Evolutionary conservation across 257 asterid species (phyloP), one percentile per base, ranked within the genome.

Genomic region (Fraxinus excelsior): DNA sequence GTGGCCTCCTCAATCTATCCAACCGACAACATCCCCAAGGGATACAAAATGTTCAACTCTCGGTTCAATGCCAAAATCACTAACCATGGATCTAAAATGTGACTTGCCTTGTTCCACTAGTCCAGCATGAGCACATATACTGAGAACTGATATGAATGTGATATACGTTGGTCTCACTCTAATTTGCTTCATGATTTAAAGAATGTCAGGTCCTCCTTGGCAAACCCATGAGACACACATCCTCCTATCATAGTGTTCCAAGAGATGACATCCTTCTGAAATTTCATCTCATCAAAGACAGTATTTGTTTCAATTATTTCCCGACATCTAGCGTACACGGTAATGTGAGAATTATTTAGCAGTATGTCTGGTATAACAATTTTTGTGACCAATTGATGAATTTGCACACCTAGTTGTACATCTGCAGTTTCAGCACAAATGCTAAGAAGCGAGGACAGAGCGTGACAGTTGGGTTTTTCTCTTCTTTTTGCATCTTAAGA

Each of bases 181-280:
- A 44, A 70, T 74, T 76, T 73, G 4, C 87, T 91, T 90, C 98
- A 94, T 13, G 81, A 77, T 80, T 89, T 94, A 70, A 94, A 92
- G 42, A 91, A 94, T 34, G 84, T 80, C 9, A 94, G 81, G 67
- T 97, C 98, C 77, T 91, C 86, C 42, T 70, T 34, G 13, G 96
- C 92, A 73, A 83, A 73, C 10, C 96, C 97, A 78, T 90, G 97
- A 34, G 91, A 83, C 56, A 97, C 98, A 71, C 87, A 91, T 65
- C 94, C 98, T 14, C 97, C 97, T 0, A 94, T 88, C 96, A 93
- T 91, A 1, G 98, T 96, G 51, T 94, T 94, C 97, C 97, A 94
- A 23, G 97, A 92, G 86, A 94, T 88, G 7, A 91, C 92, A 14
- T 90, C 89, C 80, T 84, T 94, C 62, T 74, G 86, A 70, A 75